phyloP scores from a whole-genome alignment of 805 yeast genomes.

The Suhomyces prunicola region DNA sequence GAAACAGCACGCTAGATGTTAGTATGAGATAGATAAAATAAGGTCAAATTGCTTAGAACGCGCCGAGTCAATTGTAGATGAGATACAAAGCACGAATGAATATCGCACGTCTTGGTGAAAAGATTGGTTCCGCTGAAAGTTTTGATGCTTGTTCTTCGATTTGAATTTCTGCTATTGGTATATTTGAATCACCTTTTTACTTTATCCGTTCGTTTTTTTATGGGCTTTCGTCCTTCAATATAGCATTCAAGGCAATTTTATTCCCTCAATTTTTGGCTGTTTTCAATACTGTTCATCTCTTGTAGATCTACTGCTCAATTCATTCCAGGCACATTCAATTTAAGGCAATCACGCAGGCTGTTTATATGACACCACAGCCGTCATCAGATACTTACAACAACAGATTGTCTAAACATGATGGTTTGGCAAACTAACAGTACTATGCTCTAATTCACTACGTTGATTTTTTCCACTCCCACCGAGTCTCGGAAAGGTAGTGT shows the following conservation, averaged over 20 bases:
- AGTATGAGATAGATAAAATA: neutral
- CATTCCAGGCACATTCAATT: neutral
- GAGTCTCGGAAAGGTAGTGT: conserved; percentile 8
- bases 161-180: too few species aligned
- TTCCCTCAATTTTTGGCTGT: too few species aligned
- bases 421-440: neutral
- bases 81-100: neutral
- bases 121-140: neutral
- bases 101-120: neutral
- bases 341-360: neutral
- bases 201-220: too few species aligned
- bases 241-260: too few species aligned
- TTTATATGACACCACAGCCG: neutral
- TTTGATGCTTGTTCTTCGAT: too few species aligned
- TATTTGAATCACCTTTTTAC: too few species aligned
- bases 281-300: neutral
- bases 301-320: neutral
- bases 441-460: neutral
- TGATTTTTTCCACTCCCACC: conserved; percentile 6
- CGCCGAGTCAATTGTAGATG: neutral
- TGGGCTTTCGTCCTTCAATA: too few species aligned
- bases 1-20: conserved; percentile 29
- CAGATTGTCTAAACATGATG: conserved; percentile 40
- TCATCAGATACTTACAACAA: conserved; percentile 30
- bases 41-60: neutral